These are phyloP conservation scores for Chaetomium olivaceum DNA, from an alignment of 2,329 filamentous ascomycete species.

Conservation along the genomic window DNA sequence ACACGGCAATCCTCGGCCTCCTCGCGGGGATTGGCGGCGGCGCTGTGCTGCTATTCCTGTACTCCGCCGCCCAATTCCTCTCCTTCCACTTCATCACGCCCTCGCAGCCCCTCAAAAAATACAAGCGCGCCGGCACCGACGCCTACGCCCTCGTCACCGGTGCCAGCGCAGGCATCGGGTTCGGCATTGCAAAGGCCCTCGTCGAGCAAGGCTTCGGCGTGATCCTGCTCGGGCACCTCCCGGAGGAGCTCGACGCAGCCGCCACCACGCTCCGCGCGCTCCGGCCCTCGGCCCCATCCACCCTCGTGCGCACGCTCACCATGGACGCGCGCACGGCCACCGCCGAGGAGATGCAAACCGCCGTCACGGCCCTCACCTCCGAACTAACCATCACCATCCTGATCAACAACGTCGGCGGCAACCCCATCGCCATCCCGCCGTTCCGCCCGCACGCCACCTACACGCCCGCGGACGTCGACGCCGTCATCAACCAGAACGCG, in stretches of 20 bases:
- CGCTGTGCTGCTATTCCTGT: slow-evolving; percentile 22
- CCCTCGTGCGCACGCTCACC: slow-evolving; percentile 35
- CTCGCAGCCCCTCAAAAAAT: slow-evolving; percentile 29
- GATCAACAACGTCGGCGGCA: slow-evolving; percentile 40
- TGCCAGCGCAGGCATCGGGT: slow-evolving; percentile 39
- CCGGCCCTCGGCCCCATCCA: slow-evolving; percentile 28
- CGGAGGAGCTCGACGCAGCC: slow-evolving; percentile 36
- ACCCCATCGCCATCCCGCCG: slow-evolving; percentile 33
- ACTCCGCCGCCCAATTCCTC: slow-evolving; percentile 26
- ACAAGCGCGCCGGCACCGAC: slow-evolving; percentile 30
- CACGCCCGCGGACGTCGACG: slow-evolving; percentile 36
- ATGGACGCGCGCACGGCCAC: slow-evolving; percentile 37
- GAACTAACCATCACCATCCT: slow-evolving; percentile 37
- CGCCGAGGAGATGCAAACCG: slow-evolving; percentile 33
- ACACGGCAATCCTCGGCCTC: neutral
- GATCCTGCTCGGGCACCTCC: slow-evolving; percentile 38
- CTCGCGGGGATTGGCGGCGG: slow-evolving; percentile 30
- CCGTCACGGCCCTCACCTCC: slow-evolving; percentile 29
- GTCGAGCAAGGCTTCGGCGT: slow-evolving; percentile 40
- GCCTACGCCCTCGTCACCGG: slow-evolving; percentile 41
- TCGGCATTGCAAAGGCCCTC: slow-evolving; percentile 39
- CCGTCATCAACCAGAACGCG: slow-evolving; percentile 38
- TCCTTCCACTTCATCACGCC: slow-evolving; percentile 32
- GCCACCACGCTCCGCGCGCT: slow-evolving; percentile 27
- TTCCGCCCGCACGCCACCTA: slow-evolving; percentile 36